Base-by-base conservation (phyloP, 208 protist genomes). In the Trypanosoma lewisi region DNA sequence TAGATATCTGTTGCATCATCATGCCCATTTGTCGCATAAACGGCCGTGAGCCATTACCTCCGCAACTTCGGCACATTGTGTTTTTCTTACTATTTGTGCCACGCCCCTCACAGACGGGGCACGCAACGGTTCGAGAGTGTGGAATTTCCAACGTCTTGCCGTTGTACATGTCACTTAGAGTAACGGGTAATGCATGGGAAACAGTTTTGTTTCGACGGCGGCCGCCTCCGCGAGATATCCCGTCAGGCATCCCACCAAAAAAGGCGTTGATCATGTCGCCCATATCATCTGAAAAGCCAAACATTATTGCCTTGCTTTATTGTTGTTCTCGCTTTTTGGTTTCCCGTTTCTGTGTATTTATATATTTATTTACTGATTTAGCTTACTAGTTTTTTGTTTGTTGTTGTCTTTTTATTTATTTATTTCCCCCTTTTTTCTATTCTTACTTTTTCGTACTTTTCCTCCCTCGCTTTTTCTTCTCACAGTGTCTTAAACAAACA, bases 1-100 rank as follows among this genome's bases (percentile, higher is more conserved):
- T 67, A 45, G 91, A 85, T 50, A 97, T 68, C 73, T 98, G 95
- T 74, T 97, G 93, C 33, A 97, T 81, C 91, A 99, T 98, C 77
- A 97, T 97, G 9, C 94, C 97, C 79, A 98, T 82, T 81, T 98
- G 96, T 23, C 83, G 91, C 2, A 98, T 63, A 41, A 95, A 63
- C 23, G 97, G 61, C 19, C 87, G 79, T 23, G 87, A 62, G 39
- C 98, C 97, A 17, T 69, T 80, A 1, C 98, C 98, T n/a, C 91
- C 53, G 76, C 98, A 99, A 21, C 52, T 56, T 5, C 65, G 55
- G 72, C 97, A 98, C 5, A 44, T 75, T 21, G 54, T 73, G 4
- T 69, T 68, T 36, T 52, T 60, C 16, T 58, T 58, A 17, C 54
- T 48, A 41, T 81, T 88, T 11, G 69, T 63, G 9, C 91, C 91